These are phyloP conservation scores for Ogataea methylovora DNA, from an alignment of 805 yeast species.

Conservation along the genomic window DNA sequence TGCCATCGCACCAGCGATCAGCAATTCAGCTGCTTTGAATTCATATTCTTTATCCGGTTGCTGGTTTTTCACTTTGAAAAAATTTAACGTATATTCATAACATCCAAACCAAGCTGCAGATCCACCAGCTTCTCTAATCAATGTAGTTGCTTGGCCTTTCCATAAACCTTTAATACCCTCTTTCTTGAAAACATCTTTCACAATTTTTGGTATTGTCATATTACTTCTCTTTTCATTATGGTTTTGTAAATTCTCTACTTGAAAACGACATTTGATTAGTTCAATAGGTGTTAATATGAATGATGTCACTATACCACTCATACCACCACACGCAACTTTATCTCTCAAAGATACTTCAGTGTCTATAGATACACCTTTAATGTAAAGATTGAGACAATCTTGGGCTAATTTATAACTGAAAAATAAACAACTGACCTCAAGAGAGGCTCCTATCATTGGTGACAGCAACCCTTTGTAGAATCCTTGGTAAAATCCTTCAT, in stretches of 20 bases:
- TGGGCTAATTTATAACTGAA: slow-evolving; percentile 50
- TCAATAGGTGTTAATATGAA: slow-evolving; percentile 89
- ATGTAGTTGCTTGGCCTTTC: slow-evolving; percentile 81
- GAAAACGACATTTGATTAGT: slow-evolving; percentile 79
- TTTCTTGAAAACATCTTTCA: slow-evolving; percentile 32
- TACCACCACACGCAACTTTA: slow-evolving; percentile 61
- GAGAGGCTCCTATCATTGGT: slow-evolving; percentile 84
- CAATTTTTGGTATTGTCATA: slow-evolving; percentile 25
- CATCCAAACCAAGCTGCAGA: slow-evolving; percentile 94
- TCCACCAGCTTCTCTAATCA: slow-evolving; percentile 79
- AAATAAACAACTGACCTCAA: slow-evolving; percentile 79
- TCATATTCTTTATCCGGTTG: slow-evolving; percentile 18
- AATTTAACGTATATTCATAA: slow-evolving; percentile 49
- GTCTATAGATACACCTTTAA: slow-evolving; percentile 10
- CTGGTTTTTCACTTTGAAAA: slow-evolving; percentile 23
- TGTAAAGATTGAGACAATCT: slow-evolving; percentile 22
- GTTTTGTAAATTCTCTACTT: slow-evolving; percentile 46
- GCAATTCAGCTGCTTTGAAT: slow-evolving; percentile 40
- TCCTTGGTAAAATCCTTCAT: slow-evolving; percentile 67
- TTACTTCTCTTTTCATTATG: slow-evolving; percentile 10
- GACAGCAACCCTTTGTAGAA: slow-evolving; percentile 75
- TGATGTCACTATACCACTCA: slow-evolving; percentile 77
- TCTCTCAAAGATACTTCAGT: slow-evolving; percentile 15
- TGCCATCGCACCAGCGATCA: slow-evolving; percentile 79
- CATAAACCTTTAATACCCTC: slow-evolving; percentile 69